phyloP scores from a whole-genome alignment of 306 rosid species.

The Herpetospermum pedunculosum region DNA sequence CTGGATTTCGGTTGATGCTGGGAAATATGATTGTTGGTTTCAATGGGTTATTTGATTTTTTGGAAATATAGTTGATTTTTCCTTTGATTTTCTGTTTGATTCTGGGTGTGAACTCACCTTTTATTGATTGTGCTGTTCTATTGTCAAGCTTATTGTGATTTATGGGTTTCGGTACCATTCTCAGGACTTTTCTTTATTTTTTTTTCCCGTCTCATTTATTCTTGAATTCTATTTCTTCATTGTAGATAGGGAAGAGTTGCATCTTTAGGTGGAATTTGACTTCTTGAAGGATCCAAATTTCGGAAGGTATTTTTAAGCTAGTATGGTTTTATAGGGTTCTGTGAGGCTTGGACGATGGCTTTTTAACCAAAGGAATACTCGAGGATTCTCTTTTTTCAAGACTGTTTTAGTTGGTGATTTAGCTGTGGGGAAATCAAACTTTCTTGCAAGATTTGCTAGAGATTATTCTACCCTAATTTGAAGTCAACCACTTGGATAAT shows the following conservation, averaged over 20 bases:
- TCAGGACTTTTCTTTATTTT: not conserved
- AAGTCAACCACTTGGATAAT: constrained; percentile 34
- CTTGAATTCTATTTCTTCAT: constrained; percentile 27
- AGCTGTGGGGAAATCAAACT: constrained; percentile 64
- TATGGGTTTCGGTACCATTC: not conserved
- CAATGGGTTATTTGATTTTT: not conserved
- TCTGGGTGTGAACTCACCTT: not conserved
- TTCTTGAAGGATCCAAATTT: constrained; percentile 21
- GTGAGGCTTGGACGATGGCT: not conserved
- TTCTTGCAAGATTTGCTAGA: constrained; percentile 74
- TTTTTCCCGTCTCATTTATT: constrained; percentile 17
- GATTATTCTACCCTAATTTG: constrained; percentile 67
- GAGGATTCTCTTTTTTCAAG: constrained; percentile 76
- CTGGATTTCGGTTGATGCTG: not conserved
- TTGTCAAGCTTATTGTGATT: not conserved
- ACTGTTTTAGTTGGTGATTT: constrained; percentile 75
- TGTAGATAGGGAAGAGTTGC: constrained; percentile 14
- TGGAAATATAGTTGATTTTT: not conserved
- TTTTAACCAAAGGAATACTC: constrained; percentile 35
- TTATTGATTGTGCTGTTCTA: not conserved
- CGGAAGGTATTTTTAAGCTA: constrained; percentile 14
- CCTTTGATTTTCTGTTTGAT: not conserved
- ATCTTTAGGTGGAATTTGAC: constrained; percentile 27
- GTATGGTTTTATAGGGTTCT: not conserved
- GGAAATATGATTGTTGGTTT: not conserved